Evolutionary conservation across 345 rosid genomes (phyloP), one percentile per base, ranked within the genome.

Genomic region (Physaria fendleri): DNA sequence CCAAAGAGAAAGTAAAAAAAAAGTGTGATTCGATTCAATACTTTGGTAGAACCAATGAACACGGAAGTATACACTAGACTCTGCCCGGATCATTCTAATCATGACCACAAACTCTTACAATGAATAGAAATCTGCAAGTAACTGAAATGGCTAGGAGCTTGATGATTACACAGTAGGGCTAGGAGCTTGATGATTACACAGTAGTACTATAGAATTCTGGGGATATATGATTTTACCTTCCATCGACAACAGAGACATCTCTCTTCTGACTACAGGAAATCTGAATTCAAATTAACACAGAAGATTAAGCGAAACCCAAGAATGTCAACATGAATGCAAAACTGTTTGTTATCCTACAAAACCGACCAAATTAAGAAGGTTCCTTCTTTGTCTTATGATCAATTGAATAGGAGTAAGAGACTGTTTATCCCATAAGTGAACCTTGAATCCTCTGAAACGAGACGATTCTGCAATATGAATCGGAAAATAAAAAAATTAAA

Each of bases 201-300:
- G n/a, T n/a, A n/a, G n/a, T 9, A 29, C 11, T 29, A 29, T n/a
- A n/a, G n/a, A n/a, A n/a, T n/a, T n/a, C n/a, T n/a, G n/a, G n/a
- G n/a, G n/a, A n/a, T n/a, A n/a, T n/a, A n/a, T n/a, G n/a, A n/a
- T n/a, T n/a, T n/a, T 81, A 87, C 98, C 92, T 59, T 55, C 77
- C 90, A 66, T 78, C 81, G 2, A 88, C 13, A 17, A 80, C 43
- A 40, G 78, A 58, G 69, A 79, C 43, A 28, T 79, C 85, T 68
- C 65, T 78, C 78, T 69, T 75, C 74, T 77, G 86, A 72, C 76
- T 29, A 27, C 90, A 82, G 1, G 51, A 65, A 52, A 83, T 73
- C 95, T 85, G 71, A 34, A 10, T 9, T 27, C 5, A 13, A 34
- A 23, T 42, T 33, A 15, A 11, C 4, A 47, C 10, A 62, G 15